Evolutionary conservation across 1,284 basidiomycete species (phyloP).

Genomic region (Ceratobasidium sp.): DNA sequence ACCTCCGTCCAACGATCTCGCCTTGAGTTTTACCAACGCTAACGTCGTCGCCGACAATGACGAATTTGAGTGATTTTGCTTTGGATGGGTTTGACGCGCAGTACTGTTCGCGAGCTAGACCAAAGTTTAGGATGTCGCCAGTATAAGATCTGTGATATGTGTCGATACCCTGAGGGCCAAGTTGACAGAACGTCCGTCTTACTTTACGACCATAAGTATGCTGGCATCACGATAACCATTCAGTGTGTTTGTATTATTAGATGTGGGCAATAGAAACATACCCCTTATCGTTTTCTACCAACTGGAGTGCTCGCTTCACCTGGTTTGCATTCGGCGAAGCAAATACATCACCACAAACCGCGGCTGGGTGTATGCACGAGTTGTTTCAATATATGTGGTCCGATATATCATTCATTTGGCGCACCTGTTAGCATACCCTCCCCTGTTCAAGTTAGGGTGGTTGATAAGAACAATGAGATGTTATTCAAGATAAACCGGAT

Average conservation of each 20-base stretch:
- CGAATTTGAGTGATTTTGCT: constrained; percentile 73
- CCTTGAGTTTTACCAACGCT: constrained; percentile 83
- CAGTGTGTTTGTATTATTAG: constrained; percentile 25
- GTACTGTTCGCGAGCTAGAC: constrained; percentile 87
- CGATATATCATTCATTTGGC: constrained; percentile 33
- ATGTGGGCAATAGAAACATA: constrained; percentile 49
- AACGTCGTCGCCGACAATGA: constrained; percentile 92
- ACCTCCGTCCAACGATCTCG: constrained; percentile 80
- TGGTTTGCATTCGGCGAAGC: constrained; percentile 87
- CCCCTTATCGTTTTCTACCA: constrained; percentile 81
- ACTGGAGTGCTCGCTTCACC: constrained; percentile 78
- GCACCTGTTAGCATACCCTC: constrained; percentile 78
- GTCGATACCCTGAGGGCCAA: neutral
- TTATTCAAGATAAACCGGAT: constrained; percentile 25
- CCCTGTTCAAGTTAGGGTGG: constrained; percentile 56
- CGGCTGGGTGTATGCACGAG: constrained; percentile 57
- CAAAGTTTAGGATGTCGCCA: constrained; percentile 91
- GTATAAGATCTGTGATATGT: constrained; percentile 72
- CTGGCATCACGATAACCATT: constrained; percentile 50
- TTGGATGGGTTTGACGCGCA: constrained; percentile 71
- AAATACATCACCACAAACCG: constrained; percentile 87
- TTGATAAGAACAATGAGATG: neutral
- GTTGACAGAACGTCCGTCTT: constrained; percentile 41
- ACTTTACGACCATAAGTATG: constrained; percentile 87
- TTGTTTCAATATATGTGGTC: neutral